Evolutionary conservation across 1,284 basidiomycete species (phyloP).

Genomic region (Fomitopsis palustris): DNA sequence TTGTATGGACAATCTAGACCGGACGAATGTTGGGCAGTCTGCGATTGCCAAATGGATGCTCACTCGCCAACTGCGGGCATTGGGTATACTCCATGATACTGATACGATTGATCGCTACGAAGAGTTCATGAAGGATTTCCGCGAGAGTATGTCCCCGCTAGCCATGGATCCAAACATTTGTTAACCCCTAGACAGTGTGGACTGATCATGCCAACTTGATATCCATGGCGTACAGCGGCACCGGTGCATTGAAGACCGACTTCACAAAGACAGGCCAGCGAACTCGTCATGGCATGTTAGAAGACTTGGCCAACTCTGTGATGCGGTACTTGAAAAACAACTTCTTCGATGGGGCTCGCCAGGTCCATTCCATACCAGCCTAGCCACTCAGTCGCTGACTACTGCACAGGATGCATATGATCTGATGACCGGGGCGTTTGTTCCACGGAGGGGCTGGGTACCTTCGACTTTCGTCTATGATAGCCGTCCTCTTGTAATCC

Average conservation of each 20-base stretch:
- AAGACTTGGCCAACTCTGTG: conserved; percentile 87
- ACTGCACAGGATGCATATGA: conserved; percentile 82
- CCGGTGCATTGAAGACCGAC: conserved; percentile 95
- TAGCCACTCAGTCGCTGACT: conserved; percentile 6
- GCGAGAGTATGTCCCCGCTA: conserved; percentile 66
- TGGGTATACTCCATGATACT: conserved; percentile 67
- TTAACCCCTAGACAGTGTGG: conserved; percentile 70
- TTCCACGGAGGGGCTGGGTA: conserved; percentile 60
- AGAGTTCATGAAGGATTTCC: conserved; percentile 78
- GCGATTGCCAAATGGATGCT: conserved; percentile 84
- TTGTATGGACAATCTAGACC: conserved; percentile 95
- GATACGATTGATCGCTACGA: conserved; percentile 79
- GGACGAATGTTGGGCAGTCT: conserved; percentile 96
- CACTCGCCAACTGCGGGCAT: conserved; percentile 72
- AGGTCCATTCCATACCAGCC: conserved; percentile 41
- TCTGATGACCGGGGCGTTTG: conserved; percentile 90
- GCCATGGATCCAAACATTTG: not conserved
- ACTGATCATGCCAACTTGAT: conserved; percentile 95
- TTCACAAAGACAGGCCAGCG: conserved; percentile 94
- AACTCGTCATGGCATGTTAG: conserved; percentile 73
- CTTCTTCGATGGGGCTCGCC: conserved; percentile 93
- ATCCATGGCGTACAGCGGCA: conserved; percentile 90
- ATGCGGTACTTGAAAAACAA: conserved; percentile 96
- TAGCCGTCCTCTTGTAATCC: conserved; percentile 73
- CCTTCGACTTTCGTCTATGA: conserved; percentile 73